Percentiles rank a stretch among this genome's conserved stretches.
These are phyloP conservation scores for Dovyalis caffra DNA, from an alignment of 345 rosid genomes.

Conservation along the genomic window DNA sequence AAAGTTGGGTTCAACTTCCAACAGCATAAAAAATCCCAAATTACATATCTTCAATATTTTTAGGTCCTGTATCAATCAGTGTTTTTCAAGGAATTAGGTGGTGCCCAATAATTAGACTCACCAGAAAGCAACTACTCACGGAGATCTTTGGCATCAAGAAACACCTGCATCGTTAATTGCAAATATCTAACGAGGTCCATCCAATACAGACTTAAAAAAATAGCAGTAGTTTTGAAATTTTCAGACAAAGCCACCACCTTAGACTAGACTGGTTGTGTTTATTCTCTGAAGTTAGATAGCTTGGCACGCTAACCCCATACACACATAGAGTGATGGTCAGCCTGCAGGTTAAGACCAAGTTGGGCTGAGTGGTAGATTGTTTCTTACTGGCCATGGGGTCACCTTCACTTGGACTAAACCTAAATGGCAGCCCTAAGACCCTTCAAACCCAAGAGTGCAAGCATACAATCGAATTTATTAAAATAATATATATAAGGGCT, in stretches of 20 bases:
- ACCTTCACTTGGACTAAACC: not conserved
- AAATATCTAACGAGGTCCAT: not conserved
- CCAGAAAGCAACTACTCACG: conserved; percentile 5
- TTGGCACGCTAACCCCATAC: conserved; percentile 12
- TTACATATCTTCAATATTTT: not conserved
- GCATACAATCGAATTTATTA: not conserved
- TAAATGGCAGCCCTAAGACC: not conserved
- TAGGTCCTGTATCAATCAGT: not conserved
- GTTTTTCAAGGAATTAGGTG: not conserved
- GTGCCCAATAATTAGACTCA: not conserved
- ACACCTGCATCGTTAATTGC: not conserved
- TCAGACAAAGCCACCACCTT: conserved; percentile 26
- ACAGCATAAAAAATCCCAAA: not conserved
- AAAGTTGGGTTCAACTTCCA: not conserved
- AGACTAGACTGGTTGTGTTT: conserved; percentile 6
- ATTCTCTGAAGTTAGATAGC: not conserved
- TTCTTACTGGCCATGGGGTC: conserved; percentile 3
- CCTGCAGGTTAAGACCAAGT: too few relatives aligned
- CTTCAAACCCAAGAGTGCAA: not conserved
- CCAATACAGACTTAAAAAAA: not conserved
- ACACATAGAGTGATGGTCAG: not conserved
- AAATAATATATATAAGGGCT: too few relatives aligned
- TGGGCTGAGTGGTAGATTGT: not conserved
- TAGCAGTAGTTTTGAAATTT: conserved; percentile 4
- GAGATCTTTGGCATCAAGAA: not conserved